Evolutionary conservation across 768 basidiomycete species (phyloP).

Genomic region (Suillus paluster): DNA sequence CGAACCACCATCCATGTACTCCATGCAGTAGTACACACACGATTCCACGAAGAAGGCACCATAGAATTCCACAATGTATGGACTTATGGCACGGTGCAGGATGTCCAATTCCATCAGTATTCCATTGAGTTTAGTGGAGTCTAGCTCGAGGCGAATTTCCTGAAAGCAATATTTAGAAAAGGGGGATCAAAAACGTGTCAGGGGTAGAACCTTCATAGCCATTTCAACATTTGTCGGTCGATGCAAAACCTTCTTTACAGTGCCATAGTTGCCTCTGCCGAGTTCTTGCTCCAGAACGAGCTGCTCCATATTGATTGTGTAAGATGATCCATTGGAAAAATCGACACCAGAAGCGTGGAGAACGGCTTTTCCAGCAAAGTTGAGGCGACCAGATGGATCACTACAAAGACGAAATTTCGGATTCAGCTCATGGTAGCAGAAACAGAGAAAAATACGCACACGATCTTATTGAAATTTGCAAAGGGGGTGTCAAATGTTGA

Average conservation of each 20-base stretch:
- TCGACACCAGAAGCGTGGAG: conserved; percentile 87
- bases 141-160: conserved; percentile 98
- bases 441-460: conserved; percentile 57
- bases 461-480: conserved; percentile 90
- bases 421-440: conserved; percentile 10
- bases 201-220: conserved; percentile 91
- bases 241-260: conserved; percentile 94
- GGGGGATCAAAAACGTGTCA: conserved; percentile 13
- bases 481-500: conserved; percentile 75
- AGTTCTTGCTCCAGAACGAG: conserved; percentile 91
- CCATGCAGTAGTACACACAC: conserved; percentile 99
- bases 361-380: conserved; percentile 92
- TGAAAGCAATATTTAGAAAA: conserved; percentile 36
- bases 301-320: conserved; percentile 94
- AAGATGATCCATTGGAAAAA: conserved; percentile 89
- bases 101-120: conserved; percentile 99
- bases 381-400: conserved; percentile 95
- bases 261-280: conserved; percentile 96
- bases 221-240: conserved; percentile 93
- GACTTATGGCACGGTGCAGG: conserved; percentile 89
- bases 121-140: conserved; percentile 89
- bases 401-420: conserved; percentile 43
- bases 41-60: conserved; percentile 99
- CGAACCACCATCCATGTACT: conserved; percentile 99
- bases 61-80: conserved; percentile 97